These are phyloP conservation scores for Suillus paluster DNA, from an alignment of 768 basidiomycete genomes.

Conservation along the genomic window DNA sequence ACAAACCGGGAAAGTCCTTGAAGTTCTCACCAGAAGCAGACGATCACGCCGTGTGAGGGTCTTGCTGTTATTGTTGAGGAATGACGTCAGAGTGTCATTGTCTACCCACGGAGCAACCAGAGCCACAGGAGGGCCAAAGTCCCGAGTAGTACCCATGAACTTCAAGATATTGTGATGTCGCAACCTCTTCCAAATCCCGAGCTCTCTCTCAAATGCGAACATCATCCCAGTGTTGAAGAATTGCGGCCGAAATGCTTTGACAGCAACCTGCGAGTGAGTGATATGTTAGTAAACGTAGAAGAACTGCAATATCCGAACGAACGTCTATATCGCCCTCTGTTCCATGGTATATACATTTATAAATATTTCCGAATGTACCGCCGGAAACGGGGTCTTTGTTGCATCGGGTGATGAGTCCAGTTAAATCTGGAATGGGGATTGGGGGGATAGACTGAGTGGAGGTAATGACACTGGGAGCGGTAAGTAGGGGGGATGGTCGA, in stretches of 20 bases:
- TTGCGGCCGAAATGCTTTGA: not conserved
- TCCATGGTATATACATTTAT: not conserved
- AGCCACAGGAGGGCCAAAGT: constrained; percentile 22
- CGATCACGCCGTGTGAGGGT: constrained; percentile 13
- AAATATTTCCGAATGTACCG: not conserved
- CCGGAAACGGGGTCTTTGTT: not conserved
- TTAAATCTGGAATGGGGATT: not conserved
- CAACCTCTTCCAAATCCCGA: constrained; percentile 25
- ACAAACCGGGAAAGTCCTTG: not conserved
- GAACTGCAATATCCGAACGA: not conserved
- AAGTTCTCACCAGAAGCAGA: constrained; percentile 19
- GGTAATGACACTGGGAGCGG: constrained; percentile 18
- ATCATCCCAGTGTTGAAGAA: not conserved
- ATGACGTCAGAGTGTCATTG: constrained; percentile 18
- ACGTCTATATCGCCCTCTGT: not conserved
- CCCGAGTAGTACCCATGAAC: constrained; percentile 17
- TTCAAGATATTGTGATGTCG: constrained; percentile 22
- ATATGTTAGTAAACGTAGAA: not conserved
- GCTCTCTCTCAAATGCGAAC: constrained; percentile 18
- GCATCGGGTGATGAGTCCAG: not conserved
- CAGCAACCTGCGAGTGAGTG: not conserved
- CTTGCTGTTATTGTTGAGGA: constrained; percentile 10
- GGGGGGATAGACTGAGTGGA: constrained; percentile 19
- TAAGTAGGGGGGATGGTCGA: not conserved
- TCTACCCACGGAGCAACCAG: constrained; percentile 24